Base-by-base conservation (phyloP, 441 rosid genomes). In the Bocquillonia castaneifolia region DNA sequence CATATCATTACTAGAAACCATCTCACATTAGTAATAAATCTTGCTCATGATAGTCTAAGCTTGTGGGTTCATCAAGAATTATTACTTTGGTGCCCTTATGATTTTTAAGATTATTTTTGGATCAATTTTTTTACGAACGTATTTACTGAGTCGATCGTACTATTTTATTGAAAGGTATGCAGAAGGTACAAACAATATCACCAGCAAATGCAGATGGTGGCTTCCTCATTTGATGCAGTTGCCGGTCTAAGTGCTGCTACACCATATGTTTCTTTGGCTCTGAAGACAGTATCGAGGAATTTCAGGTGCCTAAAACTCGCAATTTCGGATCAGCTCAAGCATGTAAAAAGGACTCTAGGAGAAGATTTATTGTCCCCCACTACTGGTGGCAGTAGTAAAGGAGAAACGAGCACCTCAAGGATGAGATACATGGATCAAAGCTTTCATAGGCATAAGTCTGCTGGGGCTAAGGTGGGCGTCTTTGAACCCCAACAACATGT, bases 141-240 rank as follows among this genome's bases (percentile, higher is more conserved):
- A 5, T 45, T 47, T 31, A 31, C 28, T 63, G 63, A 71, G 39
- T 53, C 13, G 23, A n/a, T 26, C 55, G 23, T 23, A 31, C 5
- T 67, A 3, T 75, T 69, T 59, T 14, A 22, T 63, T 65, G 71
- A 69, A 72, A 83, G 92, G 86, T 87, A 36, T 63, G 72, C 70
- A 77, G 75, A 74, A 78, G 81, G 72, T 85, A 78, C 79, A 83
- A 78, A 77, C 78, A 82, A n/a, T 86, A 85, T 65, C 79, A 85
- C 47, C 90, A 82, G 62, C 90, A 88, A 60, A 85, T 88, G 87
- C 82, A 85, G 67, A 82, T 83, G 86, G 87, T 83, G 53, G 82
- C 83, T 23, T 79, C 88, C 2, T 84, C 89, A 2, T 88, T 88
- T 32, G 86, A 88, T 63, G 69, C 84, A 0, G 89, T 81, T 1